Evolutionary conservation across 192 early-diverging fungal species (phyloP).

Genomic region (Coemansia aciculifera): DNA sequence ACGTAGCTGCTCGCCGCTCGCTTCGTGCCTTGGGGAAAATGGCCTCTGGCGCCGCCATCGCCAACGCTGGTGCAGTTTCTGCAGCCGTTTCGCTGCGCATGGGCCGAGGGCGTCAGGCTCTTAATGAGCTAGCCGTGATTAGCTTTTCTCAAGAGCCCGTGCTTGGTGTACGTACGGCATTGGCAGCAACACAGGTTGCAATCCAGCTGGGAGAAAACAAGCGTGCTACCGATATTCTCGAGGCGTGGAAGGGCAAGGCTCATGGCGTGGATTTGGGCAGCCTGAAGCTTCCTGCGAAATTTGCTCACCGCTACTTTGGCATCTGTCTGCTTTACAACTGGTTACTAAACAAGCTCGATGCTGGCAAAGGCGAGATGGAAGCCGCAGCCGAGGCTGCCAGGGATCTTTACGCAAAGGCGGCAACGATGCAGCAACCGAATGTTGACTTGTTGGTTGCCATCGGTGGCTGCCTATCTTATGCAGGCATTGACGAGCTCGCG

Average conservation of each 20-base stretch:
- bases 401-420: constrained; percentile 14
- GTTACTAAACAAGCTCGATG: constrained; percentile 7
- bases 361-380: neutral
- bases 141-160: constrained; percentile 13
- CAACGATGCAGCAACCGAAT: neutral
- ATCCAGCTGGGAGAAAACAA: constrained; percentile 22
- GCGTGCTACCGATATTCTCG: constrained; percentile 22
- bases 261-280: constrained; percentile 12
- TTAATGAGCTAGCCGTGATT: constrained; percentile 32
- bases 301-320: constrained; percentile 46
- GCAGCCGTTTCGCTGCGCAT: constrained; percentile 29
- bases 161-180: constrained; percentile 11
- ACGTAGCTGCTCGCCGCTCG: constrained; percentile 25
- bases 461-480: constrained; percentile 40
- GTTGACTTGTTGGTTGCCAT: constrained; percentile 24
- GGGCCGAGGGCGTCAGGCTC: constrained; percentile 17
- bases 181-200: constrained; percentile 43
- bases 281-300: constrained; percentile 12
- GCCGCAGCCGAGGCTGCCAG: constrained; percentile 17
- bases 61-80: constrained; percentile 26
- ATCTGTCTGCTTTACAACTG: constrained; percentile 24
- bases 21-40: constrained; percentile 22
- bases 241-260: constrained; percentile 33
- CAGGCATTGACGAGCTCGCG: constrained; percentile 20
- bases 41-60: constrained; percentile 4